Evolutionary conservation across 2,329 filamentous ascomycete genomes (phyloP).

Genomic region (Xylaria sp.): DNA sequence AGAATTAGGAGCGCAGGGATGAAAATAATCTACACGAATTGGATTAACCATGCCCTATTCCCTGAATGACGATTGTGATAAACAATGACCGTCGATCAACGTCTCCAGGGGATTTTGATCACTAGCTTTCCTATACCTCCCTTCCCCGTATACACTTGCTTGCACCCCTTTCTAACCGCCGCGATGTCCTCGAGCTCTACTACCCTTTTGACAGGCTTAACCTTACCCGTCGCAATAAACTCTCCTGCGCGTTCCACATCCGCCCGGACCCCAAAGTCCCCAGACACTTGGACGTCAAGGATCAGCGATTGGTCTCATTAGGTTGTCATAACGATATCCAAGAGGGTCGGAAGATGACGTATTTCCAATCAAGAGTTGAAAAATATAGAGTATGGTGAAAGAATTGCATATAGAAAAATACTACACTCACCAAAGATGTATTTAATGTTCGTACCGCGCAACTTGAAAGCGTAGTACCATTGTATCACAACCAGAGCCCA

Average conservation of each 20-base stretch:
- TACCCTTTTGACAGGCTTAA: conserved; percentile 56
- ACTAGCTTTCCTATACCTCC: conserved; percentile 59
- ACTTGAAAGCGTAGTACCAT: conserved; percentile 55
- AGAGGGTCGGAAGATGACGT: not conserved
- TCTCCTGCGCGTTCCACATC: conserved; percentile 57
- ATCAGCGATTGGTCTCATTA: conserved; percentile 1
- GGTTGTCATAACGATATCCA: not conserved
- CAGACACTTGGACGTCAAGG: conserved; percentile 52
- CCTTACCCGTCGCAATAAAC: conserved; percentile 55
- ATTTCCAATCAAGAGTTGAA: not conserved
- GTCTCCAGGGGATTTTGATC: conserved; percentile 50
- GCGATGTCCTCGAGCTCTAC: conserved; percentile 58
- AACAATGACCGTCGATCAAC: not conserved
- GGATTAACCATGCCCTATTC: not conserved
- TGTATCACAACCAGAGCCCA: conserved; percentile 25
- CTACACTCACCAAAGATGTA: conserved; percentile 52
- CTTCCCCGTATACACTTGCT: conserved; percentile 54
- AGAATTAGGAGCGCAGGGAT: not conserved
- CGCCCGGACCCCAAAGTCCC: conserved; percentile 54
- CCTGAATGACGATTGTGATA: not conserved
- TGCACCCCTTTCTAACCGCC: conserved; percentile 55
- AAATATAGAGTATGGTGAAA: not conserved
- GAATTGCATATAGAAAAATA: not conserved
- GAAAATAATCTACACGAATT: not conserved
- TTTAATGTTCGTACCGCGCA: conserved; percentile 58